Conservation (phyloP, 257 asterid species). For the Plantago elongata region DNA sequence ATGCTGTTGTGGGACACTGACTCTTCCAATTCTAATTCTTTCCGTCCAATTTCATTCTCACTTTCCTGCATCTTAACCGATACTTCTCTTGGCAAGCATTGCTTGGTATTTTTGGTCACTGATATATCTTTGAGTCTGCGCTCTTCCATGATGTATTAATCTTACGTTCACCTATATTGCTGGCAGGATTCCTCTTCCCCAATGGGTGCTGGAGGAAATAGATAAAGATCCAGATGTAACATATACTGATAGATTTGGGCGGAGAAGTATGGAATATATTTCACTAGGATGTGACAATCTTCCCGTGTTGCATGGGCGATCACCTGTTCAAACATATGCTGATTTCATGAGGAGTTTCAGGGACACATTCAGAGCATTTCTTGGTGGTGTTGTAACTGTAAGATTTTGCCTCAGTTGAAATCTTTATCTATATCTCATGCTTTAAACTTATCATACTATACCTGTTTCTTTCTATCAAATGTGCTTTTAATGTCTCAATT, state of each 20-base stretch:
- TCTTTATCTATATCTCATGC: neutral
- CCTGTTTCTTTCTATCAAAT: neutral
- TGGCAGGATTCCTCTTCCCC: slow-evolving; percentile 74
- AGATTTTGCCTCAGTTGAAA: slow-evolving; percentile 23
- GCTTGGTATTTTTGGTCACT: neutral
- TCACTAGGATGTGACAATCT: slow-evolving; percentile 75
- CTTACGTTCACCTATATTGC: slow-evolving; percentile 27
- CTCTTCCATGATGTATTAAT: slow-evolving; percentile 10
- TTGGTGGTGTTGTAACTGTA: slow-evolving; percentile 68
- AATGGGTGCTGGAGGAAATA: slow-evolving; percentile 74
- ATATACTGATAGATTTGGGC: slow-evolving; percentile 62
- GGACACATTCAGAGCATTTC: slow-evolving; percentile 54
- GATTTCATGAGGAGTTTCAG: slow-evolving; percentile 77
- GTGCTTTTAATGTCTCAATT: slow-evolving; percentile 7
- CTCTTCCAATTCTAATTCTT: no score
- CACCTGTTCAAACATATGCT: slow-evolving; percentile 74
- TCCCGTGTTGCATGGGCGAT: slow-evolving; percentile 65
- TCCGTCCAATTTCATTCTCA: no score
- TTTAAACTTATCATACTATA: neutral
- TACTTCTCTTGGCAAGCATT: no score
- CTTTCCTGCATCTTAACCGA: no score
- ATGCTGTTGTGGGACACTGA: no score
- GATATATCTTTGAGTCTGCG: slow-evolving; percentile 3
- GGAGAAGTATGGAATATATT: slow-evolving; percentile 60
- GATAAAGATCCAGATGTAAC: slow-evolving; percentile 56